A percentile compares a stretch with the other conserved stretches of the same genome.
Conservation (phyloP, 257 asterid species). For the Primulina tabacum region DNA sequence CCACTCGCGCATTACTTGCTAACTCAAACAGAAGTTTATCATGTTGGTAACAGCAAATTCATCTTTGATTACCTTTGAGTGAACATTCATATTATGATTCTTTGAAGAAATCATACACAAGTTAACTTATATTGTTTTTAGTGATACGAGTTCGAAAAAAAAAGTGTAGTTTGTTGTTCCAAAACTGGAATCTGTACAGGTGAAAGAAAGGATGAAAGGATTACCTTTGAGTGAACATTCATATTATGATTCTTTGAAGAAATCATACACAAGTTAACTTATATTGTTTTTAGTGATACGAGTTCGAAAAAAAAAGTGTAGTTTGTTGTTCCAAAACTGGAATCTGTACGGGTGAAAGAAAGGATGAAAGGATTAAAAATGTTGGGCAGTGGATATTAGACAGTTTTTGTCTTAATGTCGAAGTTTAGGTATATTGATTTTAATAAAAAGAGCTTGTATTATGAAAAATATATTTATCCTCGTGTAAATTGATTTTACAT, state of each 20-base stretch:
- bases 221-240: too few relatives aligned
- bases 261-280: too few relatives aligned
- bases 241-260: too few relatives aligned
- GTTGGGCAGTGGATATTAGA: neutral
- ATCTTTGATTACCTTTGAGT: constrained; percentile 16
- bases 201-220: neutral
- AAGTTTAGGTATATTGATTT: neutral
- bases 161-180: neutral
- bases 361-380: neutral
- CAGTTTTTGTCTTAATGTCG: neutral
- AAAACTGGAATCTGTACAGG: neutral
- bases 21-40: constrained; percentile 16
- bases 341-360: neutral
- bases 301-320: neutral
- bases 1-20: neutral
- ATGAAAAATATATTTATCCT: neutral
- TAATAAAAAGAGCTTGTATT: neutral
- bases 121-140: neutral
- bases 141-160: neutral
- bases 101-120: neutral
- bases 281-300: neutral
- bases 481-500: neutral
- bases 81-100: neutral
- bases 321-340: neutral
- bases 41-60: neutral